Percentiles rank a stretch among this genome's conserved stretches.
Conservation (phyloP, 768 basidiomycete genomes). For the Neoboletus subvelutipes region DNA sequence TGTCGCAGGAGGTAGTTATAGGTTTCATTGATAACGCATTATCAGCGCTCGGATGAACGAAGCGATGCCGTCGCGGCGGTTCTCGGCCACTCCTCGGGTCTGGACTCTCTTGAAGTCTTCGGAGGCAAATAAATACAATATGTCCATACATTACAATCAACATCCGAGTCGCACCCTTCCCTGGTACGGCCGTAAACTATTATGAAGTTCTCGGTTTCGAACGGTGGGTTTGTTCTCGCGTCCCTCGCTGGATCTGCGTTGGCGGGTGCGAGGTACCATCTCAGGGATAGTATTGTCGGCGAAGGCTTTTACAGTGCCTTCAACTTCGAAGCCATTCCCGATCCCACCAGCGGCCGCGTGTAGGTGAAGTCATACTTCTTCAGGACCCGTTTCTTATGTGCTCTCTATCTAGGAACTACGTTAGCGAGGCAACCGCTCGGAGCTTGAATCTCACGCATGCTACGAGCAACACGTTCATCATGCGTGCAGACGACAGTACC, state of each 20-base stretch:
- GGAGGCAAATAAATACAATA: slow-evolving; percentile 19
- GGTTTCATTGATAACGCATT: neutral
- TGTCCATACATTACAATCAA: neutral
- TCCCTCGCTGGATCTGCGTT: slow-evolving; percentile 14
- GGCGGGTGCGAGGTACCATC: slow-evolving; percentile 27
- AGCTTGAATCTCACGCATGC: slow-evolving; percentile 29
- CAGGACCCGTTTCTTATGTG: neutral
- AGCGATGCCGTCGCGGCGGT: neutral
- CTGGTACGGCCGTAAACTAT: neutral
- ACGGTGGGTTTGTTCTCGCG: slow-evolving; percentile 9
- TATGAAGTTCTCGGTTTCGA: slow-evolving; percentile 16
- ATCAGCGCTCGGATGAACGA: neutral
- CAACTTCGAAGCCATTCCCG: slow-evolving; percentile 33
- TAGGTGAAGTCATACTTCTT: slow-evolving; percentile 16
- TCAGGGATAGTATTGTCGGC: slow-evolving; percentile 31
- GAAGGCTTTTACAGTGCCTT: slow-evolving; percentile 32
- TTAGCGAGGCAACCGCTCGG: slow-evolving; percentile 28
- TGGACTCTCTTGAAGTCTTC: too few species aligned
- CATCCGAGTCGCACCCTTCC: neutral
- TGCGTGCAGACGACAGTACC: slow-evolving; percentile 39
- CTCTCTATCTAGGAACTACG: slow-evolving; percentile 33
- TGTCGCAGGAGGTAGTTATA: too few species aligned
- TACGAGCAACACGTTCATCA: slow-evolving; percentile 28
- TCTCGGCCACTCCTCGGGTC: neutral
- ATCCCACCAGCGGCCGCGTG: slow-evolving; percentile 40